Evolutionary conservation across 2,329 filamentous ascomycete genomes (phyloP).

Genomic region (Cadophora sp.): DNA sequence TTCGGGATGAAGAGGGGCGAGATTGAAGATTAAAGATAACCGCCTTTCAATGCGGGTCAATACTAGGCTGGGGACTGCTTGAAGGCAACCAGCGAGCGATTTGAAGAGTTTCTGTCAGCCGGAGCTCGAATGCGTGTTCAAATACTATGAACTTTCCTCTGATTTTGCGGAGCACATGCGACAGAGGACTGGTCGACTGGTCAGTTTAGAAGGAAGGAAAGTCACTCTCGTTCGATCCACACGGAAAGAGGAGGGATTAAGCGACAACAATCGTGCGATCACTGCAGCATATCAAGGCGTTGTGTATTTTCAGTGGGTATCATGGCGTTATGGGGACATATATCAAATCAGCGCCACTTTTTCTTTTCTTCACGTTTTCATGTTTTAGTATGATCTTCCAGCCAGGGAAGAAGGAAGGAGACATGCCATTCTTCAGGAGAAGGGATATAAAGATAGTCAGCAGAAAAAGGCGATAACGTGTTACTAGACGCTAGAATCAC

Average conservation of each 20-base stretch:
- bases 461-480: neutral
- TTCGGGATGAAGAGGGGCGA: neutral
- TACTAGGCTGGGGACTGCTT: neutral
- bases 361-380: neutral
- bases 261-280: neutral
- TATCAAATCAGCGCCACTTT: slow-evolving; percentile 28
- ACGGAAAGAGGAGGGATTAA: slow-evolving; percentile 13
- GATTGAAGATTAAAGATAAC: neutral
- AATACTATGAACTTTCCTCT: neutral
- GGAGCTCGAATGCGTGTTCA: neutral
- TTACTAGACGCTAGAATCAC: slow-evolving; percentile 6
- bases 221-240: neutral
- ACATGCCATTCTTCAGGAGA: slow-evolving; percentile 5
- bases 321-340: slow-evolving; percentile 14
- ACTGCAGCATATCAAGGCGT: slow-evolving; percentile 8
- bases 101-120: neutral
- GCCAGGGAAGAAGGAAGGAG: neutral
- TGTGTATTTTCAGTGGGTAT: neutral
- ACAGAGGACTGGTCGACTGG: neutral
- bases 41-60: neutral
- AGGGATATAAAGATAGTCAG: slow-evolving; percentile 1
- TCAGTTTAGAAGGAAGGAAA: slow-evolving; percentile 1
- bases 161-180: neutral
- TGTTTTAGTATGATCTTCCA: neutral
- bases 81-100: neutral